phyloP scores from a whole-genome alignment of 2,329 filamentous ascomycete genomes.

The Epichloe festucae region DNA sequence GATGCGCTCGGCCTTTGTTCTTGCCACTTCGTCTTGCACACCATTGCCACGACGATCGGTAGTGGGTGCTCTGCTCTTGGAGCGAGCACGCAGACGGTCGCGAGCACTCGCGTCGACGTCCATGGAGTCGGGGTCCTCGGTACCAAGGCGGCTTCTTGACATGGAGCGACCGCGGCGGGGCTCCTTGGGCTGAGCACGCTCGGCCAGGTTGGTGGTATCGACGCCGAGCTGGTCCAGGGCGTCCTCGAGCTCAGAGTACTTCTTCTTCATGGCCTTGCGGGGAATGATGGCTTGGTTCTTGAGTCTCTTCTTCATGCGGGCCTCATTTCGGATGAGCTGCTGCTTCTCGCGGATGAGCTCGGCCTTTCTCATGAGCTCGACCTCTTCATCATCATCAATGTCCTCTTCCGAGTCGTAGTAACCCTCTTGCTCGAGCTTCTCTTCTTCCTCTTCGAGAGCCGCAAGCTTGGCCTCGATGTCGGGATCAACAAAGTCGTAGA shows the following conservation, averaged over 20 bases:
- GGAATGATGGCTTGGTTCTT: constrained; percentile 96
- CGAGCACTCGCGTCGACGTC: constrained; percentile 49
- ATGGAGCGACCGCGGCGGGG: constrained; percentile 57
- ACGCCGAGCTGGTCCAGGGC: constrained; percentile 76
- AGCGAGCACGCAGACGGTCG: constrained; percentile 55
- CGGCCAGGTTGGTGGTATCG: constrained; percentile 62
- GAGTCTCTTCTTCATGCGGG: constrained; percentile 86
- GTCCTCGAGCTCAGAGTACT: constrained; percentile 74
- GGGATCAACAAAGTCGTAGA: constrained; percentile 93
- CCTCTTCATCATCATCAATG: constrained; percentile 78
- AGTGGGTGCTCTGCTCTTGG: constrained; percentile 53
- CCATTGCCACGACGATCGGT: constrained; percentile 64
- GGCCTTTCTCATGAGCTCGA: constrained; percentile 80
- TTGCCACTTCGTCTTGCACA: constrained; percentile 52
- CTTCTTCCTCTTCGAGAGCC: constrained; percentile 89
- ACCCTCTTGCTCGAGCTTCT: constrained; percentile 78
- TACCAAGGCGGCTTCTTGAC: constrained; percentile 48
- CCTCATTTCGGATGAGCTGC: constrained; percentile 81
- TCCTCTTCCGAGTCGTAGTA: constrained; percentile 81
- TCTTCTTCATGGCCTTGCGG: constrained; percentile 66
- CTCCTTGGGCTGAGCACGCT: constrained; percentile 55
- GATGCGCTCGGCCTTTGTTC: constrained; percentile 72
- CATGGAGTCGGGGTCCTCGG: constrained; percentile 60
- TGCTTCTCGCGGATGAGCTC: constrained; percentile 94
- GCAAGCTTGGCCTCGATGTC: constrained; percentile 91